Percentiles rank a stretch among this genome's conserved stretches.
Conservation (phyloP, 495 filamentous ascomycete genomes). For the Bacidia gigantensis region DNA sequence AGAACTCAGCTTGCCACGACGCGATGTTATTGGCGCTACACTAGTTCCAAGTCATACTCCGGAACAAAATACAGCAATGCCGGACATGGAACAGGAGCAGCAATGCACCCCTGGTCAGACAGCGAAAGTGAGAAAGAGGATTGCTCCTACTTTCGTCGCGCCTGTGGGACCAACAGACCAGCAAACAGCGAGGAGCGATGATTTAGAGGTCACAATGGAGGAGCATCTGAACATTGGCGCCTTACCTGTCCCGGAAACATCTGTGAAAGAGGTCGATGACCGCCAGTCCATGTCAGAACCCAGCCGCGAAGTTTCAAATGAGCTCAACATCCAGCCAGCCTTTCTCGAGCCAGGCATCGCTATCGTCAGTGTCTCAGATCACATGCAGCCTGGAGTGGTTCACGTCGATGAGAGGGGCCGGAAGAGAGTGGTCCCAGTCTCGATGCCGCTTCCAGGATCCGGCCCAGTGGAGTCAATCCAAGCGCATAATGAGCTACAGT, state of each 20-base stretch:
- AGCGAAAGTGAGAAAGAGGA: background rate
- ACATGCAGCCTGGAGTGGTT: slow-evolving; percentile 3
- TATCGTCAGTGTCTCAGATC: too few species aligned
- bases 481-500: background rate
- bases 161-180: background rate
- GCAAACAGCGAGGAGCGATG: too few species aligned
- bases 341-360: too few species aligned
- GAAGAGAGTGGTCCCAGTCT: slow-evolving; percentile 27
- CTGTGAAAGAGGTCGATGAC: background rate
- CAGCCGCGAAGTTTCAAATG: background rate
- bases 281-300: background rate
- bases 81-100: too few species aligned
- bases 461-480: background rate
- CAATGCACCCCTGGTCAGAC: background rate
- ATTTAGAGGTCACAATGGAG: too few species aligned
- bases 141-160: background rate
- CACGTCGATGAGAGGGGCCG: slow-evolving; percentile 27
- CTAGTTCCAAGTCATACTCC: too few species aligned
- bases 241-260: background rate
- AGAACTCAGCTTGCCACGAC: too few species aligned
- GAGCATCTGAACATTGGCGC: background rate
- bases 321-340: background rate
- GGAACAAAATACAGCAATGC: too few species aligned
- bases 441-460: background rate
- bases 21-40: too few species aligned